Evolutionary conservation across 805 yeast species (phyloP), one percentile per base, ranked within the genome.

Genomic region (Teunomyces panamensis): DNA sequence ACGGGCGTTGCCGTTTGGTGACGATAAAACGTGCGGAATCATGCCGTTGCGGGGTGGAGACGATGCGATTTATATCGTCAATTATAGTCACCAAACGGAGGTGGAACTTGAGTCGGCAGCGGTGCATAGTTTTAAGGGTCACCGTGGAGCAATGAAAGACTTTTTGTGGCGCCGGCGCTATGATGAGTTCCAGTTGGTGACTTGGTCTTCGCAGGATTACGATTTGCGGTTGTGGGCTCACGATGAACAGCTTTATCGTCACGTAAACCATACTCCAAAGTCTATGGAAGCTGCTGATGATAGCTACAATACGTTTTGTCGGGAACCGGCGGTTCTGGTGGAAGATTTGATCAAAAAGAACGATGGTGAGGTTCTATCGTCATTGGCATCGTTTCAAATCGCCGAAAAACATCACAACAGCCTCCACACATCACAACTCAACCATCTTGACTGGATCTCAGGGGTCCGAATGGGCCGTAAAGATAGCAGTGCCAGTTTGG

Each of bases 21-120:
- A 78, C 30, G 77, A 73, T 39, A 59, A 60, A 39, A 85, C 95
- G 1, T 87, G 92, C 60, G 89, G 94, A 5, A 80, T 94, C 2
- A 86, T 90, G 87, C 99, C 99, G 0, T 74, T 87, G 48, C 70
- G 96, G 43, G 97, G 96, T 0, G 97, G 97, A 3, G 75, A 79
- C 14, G 83, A 86, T 61, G 69, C 83, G 1, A 69, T 84, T 4
- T 80, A 76, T 55, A 67, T 85, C 5, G 76, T 81, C n/a, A 74
- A 80, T 50, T 71, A 73, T 52, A 76, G 75, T 42, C 24, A 20
- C 6, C 24, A 20, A 20, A 20, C 24, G 4, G 24, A 20, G 24
- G 24, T 20, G 24, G 24, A 20, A 20, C 24, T 20, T 4, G 24
- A 20, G 24, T 20, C 24, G 6, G 24, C 24, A 20, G 24, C 24